phyloP scores from a whole-genome alignment of 768 basidiomycete genomes.

The Boletus rubescentipes region DNA sequence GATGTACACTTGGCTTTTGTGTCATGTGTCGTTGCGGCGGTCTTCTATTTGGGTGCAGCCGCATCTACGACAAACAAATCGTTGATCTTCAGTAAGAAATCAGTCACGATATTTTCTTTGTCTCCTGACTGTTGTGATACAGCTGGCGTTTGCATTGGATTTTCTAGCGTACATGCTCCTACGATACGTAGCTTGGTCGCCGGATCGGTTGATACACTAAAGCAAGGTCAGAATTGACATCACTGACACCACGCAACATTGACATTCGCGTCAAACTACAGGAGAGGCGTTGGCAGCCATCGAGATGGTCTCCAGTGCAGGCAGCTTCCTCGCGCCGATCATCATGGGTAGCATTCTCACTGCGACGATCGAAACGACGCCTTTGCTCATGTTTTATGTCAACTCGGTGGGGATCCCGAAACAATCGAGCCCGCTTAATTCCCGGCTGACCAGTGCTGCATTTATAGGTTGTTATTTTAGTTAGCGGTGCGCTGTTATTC shows the following conservation, averaged over 20 bases:
- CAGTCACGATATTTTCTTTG: background rate
- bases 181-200: conserved; percentile 26
- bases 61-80: conserved; percentile 4
- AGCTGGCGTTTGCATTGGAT: conserved; percentile 23
- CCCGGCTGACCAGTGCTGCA: background rate
- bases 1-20: conserved; percentile 29
- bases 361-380: conserved; percentile 17
- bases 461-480: conserved; percentile 15
- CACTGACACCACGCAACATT: too few relatives aligned
- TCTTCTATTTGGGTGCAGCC: conserved; percentile 16
- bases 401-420: conserved; percentile 16
- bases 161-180: conserved; percentile 16
- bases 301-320: conserved; percentile 26
- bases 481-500: conserved; percentile 20
- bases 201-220: conserved; percentile 26
- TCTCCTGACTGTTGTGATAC: background rate
- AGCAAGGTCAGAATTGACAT: conserved; percentile 21
- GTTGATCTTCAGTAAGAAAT: conserved; percentile 17
- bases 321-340: conserved; percentile 24
- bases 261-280: background rate
- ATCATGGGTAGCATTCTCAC: conserved; percentile 32
- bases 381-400: conserved; percentile 25
- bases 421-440: background rate
- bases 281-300: conserved; percentile 31
- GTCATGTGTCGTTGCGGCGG: conserved; percentile 16